A percentile compares a stretch with the other conserved stretches of the same genome.
These are phyloP conservation scores for Coemansia guatemalensis DNA, from an alignment of 192 early-diverging fungal species.

Conservation along the genomic window DNA sequence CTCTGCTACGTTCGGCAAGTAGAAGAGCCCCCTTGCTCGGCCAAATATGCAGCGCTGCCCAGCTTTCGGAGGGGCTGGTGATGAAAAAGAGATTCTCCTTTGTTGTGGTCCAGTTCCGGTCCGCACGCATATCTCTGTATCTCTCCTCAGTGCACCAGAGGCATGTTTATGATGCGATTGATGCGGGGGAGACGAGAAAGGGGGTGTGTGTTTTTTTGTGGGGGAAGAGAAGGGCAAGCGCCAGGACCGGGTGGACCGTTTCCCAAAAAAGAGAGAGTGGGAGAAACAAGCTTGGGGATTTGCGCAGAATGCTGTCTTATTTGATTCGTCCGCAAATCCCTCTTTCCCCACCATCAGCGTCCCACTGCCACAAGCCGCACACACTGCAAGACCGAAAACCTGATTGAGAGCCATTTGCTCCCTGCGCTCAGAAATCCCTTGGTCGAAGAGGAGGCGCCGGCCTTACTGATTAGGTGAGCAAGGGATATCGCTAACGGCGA, in stretches of 20 bases:
- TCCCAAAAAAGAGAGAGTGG: slow-evolving; percentile 1
- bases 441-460: background rate
- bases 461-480: background rate
- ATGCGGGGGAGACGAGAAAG: background rate
- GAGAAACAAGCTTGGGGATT: slow-evolving; percentile 10
- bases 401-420: background rate
- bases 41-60: background rate
- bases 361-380: background rate
- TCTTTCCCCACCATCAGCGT: background rate
- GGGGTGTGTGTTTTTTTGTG: background rate
- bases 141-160: background rate
- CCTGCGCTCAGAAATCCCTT: background rate
- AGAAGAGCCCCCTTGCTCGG: background rate
- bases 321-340: slow-evolving; percentile 1
- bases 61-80: background rate
- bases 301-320: slow-evolving; percentile 2
- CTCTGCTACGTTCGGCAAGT: background rate
- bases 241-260: slow-evolving; percentile 11
- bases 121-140: no score
- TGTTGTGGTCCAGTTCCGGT: background rate
- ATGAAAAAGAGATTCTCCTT: background rate
- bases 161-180: background rate
- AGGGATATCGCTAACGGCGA: background rate
- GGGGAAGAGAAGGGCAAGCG: background rate
- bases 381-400: background rate